These are phyloP conservation scores for Boletellus ananas DNA, from an alignment of 768 basidiomycete genomes.

Conservation along the genomic window DNA sequence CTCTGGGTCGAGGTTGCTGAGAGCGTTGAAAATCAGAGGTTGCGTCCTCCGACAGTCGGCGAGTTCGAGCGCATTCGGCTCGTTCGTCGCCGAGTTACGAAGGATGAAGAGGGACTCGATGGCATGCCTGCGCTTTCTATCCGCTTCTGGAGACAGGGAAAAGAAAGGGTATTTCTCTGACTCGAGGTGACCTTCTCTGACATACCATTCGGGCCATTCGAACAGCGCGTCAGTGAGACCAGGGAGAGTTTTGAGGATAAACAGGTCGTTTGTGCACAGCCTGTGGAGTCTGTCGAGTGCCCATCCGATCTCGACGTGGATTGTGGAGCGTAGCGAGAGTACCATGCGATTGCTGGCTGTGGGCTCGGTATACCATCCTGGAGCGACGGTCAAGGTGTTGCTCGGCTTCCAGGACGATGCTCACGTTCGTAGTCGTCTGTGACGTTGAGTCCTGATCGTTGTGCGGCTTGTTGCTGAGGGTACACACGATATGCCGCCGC, in stretches of 20 bases:
- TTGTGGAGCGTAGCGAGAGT: slow-evolving; percentile 81
- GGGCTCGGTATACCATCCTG: slow-evolving; percentile 86
- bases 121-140: slow-evolving; percentile 67
- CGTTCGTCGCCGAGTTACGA: slow-evolving; percentile 76
- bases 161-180: slow-evolving; percentile 49
- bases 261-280: slow-evolving; percentile 74
- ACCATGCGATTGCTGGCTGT: slow-evolving; percentile 82
- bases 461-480: slow-evolving; percentile 16
- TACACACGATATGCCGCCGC: slow-evolving; percentile 24
- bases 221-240: slow-evolving; percentile 82
- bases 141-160: slow-evolving; percentile 46
- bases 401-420: slow-evolving; percentile 16
- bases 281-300: slow-evolving; percentile 83
- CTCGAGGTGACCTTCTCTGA: slow-evolving; percentile 53
- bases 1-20: slow-evolving; percentile 57
- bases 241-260: slow-evolving; percentile 66
- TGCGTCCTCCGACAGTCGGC: slow-evolving; percentile 56
- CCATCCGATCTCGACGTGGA: slow-evolving; percentile 82
- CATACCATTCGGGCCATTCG: slow-evolving; percentile 87
- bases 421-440: slow-evolving; percentile 78
- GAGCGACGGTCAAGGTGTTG: slow-evolving; percentile 6
- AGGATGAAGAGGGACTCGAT: slow-evolving; percentile 81
- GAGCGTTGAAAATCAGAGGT: slow-evolving; percentile 59
- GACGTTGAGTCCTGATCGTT: slow-evolving; percentile 39
- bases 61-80: slow-evolving; percentile 62